Percentiles rank a stretch among this genome's conserved stretches.
phyloP scores from a whole-genome alignment of 345 rosid species.

The Eucalyptus urophylla region DNA sequence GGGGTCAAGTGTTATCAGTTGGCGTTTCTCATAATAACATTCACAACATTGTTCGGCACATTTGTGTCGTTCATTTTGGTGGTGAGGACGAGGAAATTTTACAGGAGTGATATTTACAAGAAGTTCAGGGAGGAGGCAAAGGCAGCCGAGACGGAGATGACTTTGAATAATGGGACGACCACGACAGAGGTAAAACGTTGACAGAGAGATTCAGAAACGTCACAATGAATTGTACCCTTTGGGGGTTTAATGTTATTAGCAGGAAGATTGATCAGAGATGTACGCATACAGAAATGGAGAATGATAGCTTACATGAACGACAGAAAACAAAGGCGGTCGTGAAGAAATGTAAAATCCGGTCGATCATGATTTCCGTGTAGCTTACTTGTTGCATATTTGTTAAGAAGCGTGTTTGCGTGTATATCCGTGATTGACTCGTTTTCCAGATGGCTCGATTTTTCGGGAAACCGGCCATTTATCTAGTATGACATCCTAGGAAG shows the following conservation, averaged over 20 bases:
- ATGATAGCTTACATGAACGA: neutral
- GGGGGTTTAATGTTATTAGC: neutral
- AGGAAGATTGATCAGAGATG: neutral
- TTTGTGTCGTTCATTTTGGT: conserved; percentile 41
- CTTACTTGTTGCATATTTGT: neutral
- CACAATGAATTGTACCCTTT: neutral
- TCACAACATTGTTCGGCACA: conserved; percentile 34
- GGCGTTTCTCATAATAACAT: conserved; percentile 42
- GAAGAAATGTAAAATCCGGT: neutral
- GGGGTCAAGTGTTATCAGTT: conserved; percentile 44
- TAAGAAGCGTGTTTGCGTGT: neutral
- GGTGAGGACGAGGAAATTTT: conserved; percentile 48
- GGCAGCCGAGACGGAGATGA: conserved; percentile 24
- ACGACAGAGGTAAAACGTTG: neutral
- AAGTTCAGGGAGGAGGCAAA: conserved; percentile 37
- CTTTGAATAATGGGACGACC: neutral
- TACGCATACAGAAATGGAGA: neutral
- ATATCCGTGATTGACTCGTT: neutral
- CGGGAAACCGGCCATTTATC: neutral
- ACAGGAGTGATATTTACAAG: conserved; percentile 49
- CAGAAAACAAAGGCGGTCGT: neutral
- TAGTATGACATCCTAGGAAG: neutral
- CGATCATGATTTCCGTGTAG: neutral
- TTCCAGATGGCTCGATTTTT: neutral
- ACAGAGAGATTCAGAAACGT: neutral